Conservation (phyloP, 352 stramenopile species). For the Globisporangium paroecandrum region DNA sequence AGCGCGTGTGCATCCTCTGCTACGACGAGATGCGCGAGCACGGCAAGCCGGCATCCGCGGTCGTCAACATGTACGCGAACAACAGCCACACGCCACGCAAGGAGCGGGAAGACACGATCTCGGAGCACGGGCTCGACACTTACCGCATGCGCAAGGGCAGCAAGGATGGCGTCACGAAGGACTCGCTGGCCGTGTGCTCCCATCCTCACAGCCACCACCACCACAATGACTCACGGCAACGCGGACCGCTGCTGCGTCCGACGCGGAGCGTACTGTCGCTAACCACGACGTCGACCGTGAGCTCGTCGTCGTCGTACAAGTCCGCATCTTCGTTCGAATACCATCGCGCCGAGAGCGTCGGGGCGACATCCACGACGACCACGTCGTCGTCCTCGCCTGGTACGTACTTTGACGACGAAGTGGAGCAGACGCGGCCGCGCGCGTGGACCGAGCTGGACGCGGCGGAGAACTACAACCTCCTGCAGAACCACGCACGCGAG, state of each 20-base stretch:
- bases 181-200: slow-evolving; percentile 1
- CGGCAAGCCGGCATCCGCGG: slow-evolving; percentile 56
- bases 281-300: not conserved
- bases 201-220: not conserved
- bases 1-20: slow-evolving; percentile 79
- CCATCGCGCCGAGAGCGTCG: not conserved
- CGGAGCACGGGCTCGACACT: not conserved
- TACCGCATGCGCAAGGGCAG: slow-evolving; percentile 2
- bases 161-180: not conserved
- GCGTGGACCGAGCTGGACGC: slow-evolving; percentile 63
- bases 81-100: not conserved
- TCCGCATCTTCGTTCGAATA: not conserved
- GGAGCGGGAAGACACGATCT: not conserved
- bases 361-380: slow-evolving; percentile 28
- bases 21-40: slow-evolving; percentile 76
- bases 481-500: slow-evolving; percentile 71
- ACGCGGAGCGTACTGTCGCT: slow-evolving; percentile 16
- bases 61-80: slow-evolving; percentile 65
- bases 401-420: slow-evolving; percentile 13
- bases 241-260: slow-evolving; percentile 9
- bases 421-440: slow-evolving; percentile 32
- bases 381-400: slow-evolving; percentile 8
- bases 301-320: slow-evolving; percentile 1
- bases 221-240: slow-evolving; percentile 21
- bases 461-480: slow-evolving; percentile 46